Conservation (phyloP, 768 basidiomycete genomes). For the Suillus lakei region DNA sequence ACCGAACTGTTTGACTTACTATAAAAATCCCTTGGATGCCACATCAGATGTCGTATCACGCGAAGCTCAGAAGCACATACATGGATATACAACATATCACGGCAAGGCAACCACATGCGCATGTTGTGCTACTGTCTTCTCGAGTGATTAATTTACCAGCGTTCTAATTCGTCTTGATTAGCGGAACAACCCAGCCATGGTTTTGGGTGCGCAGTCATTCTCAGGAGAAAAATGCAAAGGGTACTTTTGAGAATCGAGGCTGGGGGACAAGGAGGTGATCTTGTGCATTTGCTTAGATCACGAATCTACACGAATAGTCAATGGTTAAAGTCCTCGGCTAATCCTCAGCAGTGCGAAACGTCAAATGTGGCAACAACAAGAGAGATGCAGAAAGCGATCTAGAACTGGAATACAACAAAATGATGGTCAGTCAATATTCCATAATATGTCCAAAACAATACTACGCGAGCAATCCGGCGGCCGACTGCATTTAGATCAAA, state of each 20-base stretch:
- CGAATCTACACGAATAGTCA: not conserved
- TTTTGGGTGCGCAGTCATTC: not conserved
- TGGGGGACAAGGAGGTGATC: not conserved
- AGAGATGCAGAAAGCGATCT: not conserved
- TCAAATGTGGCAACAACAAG: not conserved
- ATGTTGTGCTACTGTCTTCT: not conserved
- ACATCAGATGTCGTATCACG: not conserved
- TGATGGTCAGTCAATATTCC: too few relatives aligned
- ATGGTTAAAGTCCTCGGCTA: not conserved
- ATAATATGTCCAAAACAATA: not conserved
- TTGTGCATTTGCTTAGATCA: not conserved
- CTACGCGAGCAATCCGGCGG: not conserved
- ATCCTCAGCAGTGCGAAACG: not conserved
- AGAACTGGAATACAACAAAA: not conserved
- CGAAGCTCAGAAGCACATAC: not conserved
- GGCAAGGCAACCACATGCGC: not conserved
- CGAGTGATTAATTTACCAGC: not conserved
- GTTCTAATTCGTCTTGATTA: not conserved
- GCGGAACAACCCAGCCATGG: not conserved
- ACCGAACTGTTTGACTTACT: not conserved
- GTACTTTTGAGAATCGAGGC: not conserved
- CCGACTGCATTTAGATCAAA: not conserved
- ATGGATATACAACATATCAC: not conserved
- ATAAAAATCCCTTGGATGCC: not conserved
- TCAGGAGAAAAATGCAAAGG: not conserved